Conservation (phyloP, 2,329 filamentous ascomycete species). For the Dothiorella sarmentorum region DNA sequence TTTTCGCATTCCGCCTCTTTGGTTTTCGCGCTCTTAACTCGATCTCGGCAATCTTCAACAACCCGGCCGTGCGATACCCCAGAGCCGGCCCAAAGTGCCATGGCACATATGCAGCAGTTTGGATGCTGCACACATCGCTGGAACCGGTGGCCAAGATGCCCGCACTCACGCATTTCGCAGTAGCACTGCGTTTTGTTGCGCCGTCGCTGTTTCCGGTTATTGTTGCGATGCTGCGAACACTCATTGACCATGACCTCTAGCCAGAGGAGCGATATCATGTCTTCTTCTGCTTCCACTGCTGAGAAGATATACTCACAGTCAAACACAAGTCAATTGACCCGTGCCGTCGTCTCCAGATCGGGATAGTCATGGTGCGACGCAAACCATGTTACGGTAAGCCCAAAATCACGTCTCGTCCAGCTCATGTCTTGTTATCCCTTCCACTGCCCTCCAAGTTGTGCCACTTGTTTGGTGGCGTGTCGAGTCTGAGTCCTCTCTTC, state of each 20-base stretch:
- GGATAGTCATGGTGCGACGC: not conserved
- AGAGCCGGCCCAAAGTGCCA: slow-evolving; percentile 8
- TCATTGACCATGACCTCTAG: not conserved
- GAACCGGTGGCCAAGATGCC: not conserved
- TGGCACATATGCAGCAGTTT: slow-evolving; percentile 5
- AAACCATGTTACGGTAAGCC: not conserved
- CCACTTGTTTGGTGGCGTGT: too few species aligned
- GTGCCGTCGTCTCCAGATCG: slow-evolving; percentile 4
- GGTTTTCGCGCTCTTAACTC: not conserved
- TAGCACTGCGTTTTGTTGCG: not conserved
- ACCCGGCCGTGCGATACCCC: not conserved
- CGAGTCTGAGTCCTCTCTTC: not conserved
- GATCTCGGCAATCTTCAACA: not conserved
- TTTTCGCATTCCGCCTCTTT: too few species aligned
- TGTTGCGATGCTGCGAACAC: not conserved
- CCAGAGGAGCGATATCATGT: too few species aligned
- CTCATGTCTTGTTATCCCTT: not conserved
- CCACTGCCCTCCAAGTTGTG: too few species aligned
- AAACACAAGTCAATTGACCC: not conserved
- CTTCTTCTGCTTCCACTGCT: too few species aligned
- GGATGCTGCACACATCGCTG: slow-evolving; percentile 2
- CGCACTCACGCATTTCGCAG: slow-evolving; percentile 1
- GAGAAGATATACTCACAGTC: not conserved
- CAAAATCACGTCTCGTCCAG: not conserved
- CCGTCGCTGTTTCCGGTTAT: not conserved